Conservation (phyloP, 768 basidiomycete species). For the Hericium coralloides region DNA sequence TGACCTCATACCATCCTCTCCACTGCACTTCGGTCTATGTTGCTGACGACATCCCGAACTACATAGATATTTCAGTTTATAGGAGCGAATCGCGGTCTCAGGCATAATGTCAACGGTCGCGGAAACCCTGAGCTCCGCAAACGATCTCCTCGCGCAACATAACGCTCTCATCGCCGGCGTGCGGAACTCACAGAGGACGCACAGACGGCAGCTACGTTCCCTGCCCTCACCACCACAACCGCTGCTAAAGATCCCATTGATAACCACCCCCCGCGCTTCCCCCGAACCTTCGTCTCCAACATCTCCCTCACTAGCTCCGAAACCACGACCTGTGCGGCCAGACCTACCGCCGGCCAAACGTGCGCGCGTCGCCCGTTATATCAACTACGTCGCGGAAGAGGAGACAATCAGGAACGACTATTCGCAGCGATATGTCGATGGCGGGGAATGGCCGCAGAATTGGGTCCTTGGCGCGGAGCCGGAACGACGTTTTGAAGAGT, state of each 20-base stretch:
- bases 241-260: slow-evolving; percentile 9
- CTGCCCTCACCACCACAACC: slow-evolving; percentile 44
- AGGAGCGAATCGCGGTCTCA: no score
- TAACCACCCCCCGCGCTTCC: slow-evolving; percentile 35
- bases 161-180: slow-evolving; percentile 47
- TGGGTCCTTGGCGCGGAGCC: slow-evolving; percentile 87
- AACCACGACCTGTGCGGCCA: slow-evolving; percentile 32
- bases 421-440: slow-evolving; percentile 81
- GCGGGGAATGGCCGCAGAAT: slow-evolving; percentile 91
- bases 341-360: slow-evolving; percentile 65
- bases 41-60: neutral
- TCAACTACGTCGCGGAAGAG: slow-evolving; percentile 85
- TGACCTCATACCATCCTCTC: neutral
- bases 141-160: slow-evolving; percentile 57
- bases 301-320: slow-evolving; percentile 29
- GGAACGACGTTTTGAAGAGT: slow-evolving; percentile 92
- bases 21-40: neutral
- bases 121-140: slow-evolving; percentile 51
- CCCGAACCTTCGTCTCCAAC: slow-evolving; percentile 37
- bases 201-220: slow-evolving; percentile 46
- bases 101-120: slow-evolving; percentile 17
- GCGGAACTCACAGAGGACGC: slow-evolving; percentile 43
- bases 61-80: neutral
- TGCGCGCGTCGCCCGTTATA: slow-evolving; percentile 59
- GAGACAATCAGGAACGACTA: slow-evolving; percentile 97